A percentile compares a stretch with the other conserved stretches of the same genome.
Evolutionary conservation across 768 basidiomycete species (phyloP).

Genomic region (Butyriboletus loyo): DNA sequence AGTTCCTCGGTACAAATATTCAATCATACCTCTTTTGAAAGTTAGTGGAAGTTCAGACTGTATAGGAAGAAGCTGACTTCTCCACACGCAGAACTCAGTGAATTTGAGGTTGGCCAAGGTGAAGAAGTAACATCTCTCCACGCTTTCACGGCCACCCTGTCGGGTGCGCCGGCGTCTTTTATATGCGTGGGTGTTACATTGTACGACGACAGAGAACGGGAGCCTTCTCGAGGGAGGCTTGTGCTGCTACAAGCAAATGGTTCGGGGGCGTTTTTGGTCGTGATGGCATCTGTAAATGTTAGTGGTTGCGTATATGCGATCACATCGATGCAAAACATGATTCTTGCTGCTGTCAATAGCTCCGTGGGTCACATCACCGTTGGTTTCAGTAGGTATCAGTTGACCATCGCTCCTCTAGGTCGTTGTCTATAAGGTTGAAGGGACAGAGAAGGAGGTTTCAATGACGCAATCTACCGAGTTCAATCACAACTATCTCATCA

Average conservation of each 20-base stretch:
- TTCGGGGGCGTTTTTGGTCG: constrained; percentile 18
- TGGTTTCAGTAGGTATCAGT: background rate
- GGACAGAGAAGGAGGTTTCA: constrained; percentile 29
- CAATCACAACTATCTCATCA: constrained; percentile 82
- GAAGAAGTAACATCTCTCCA: constrained; percentile 65
- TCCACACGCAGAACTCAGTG: constrained; percentile 21
- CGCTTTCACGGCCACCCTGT: constrained; percentile 28
- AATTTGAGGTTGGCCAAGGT: constrained; percentile 33
- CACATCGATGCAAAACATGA: constrained; percentile 42
- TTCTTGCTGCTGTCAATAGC: constrained; percentile 74
- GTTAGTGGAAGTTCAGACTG: constrained; percentile 39
- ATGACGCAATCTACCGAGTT: constrained; percentile 50
- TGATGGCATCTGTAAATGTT: constrained; percentile 45
- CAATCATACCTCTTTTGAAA: constrained; percentile 59
- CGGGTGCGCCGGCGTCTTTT: constrained; percentile 34
- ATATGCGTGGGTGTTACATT: constrained; percentile 51
- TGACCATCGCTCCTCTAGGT: constrained; percentile 36
- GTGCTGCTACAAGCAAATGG: constrained; percentile 46
- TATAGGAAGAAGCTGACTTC: constrained; percentile 1
- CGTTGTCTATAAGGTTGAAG: constrained; percentile 43
- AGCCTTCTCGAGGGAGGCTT: constrained; percentile 57
- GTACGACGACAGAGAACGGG: constrained; percentile 42
- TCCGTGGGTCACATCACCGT: constrained; percentile 50
- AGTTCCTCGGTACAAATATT: constrained; percentile 63
- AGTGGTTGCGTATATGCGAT: constrained; percentile 72